Base-by-base conservation (phyloP, 2,329 filamentous ascomycete species). In the Lizonia empirigonia region DNA sequence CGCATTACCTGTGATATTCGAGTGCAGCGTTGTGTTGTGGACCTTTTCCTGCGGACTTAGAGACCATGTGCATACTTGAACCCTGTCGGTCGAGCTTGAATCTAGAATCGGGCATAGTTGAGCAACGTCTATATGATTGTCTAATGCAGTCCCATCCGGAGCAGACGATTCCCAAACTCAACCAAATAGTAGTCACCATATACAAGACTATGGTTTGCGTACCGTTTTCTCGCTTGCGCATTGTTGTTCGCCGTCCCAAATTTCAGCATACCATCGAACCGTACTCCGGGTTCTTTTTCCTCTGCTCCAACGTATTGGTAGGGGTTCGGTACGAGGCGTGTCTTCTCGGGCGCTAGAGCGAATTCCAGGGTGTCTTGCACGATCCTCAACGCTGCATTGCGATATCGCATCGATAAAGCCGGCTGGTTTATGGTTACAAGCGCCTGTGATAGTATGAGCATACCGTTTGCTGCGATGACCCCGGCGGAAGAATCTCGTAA, bases 161-260 rank as follows among this genome's bases (percentile, higher is more conserved):
- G 49, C 19, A 79, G 53, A 24, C 70, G 65, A 44, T 78, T 79
- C 1, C 77, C 76, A 2, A 76, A 65, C 20, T 76, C 55, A 9
- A 78, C 55, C 20, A 78, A 73, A 50, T 73, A 78, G 56, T 78
- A 79, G 42, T 78, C 76, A 0, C 76, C 76, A 52, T 78, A 78
- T 0, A 78, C 76, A 6, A 79, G 46, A 0, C 76, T 75, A 53
- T 78, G 76, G 37, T 78, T 65, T 1, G 74, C 71, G 67, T 74
- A 77, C 10, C 69, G 60, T 15, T 72, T 69, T 2, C 70, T 70
- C 8, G 75, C 75, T 49, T 71, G 73, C 50, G 73, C 68, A 27
- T 72, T 75, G 41, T 78, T 77, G 42, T 78, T 77, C 9, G 77
- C 76, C 0, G 76, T 78, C 2, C 75, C 74, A 33, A 74, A 74